Evolutionary conservation across 2,329 filamentous ascomycete species (phyloP).

Genomic region (Ceratocystis huliohia): DNA sequence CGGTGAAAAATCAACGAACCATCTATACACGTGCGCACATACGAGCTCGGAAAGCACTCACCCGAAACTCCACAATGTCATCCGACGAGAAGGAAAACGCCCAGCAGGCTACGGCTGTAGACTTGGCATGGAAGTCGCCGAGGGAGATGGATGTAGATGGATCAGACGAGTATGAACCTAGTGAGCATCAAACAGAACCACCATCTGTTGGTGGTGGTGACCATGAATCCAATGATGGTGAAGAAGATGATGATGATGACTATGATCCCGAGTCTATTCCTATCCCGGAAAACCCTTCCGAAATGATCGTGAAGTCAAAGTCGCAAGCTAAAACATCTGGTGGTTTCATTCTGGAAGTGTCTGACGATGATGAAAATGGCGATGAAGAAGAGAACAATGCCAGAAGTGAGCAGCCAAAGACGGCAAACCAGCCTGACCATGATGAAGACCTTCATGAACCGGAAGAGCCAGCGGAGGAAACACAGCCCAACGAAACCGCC

Average conservation of each 20-base stretch:
- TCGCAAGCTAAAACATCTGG: conserved; percentile 48
- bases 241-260: conserved; percentile 40
- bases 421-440: not conserved
- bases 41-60: not conserved
- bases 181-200: conserved; percentile 19
- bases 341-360: conserved; percentile 48
- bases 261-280: conserved; percentile 47
- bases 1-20: not conserved
- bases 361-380: conserved; percentile 43
- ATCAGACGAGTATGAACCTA: conserved; percentile 21
- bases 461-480: not conserved
- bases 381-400: conserved; percentile 13
- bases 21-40: not conserved
- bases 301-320: conserved; percentile 24
- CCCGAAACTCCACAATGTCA: not conserved
- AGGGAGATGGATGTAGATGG: conserved; percentile 18
- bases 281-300: conserved; percentile 31
- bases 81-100: conserved; percentile 14
- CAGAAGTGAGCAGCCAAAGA: not conserved
- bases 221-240: conserved; percentile 16
- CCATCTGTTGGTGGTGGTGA: conserved; percentile 18
- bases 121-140: conserved; percentile 10
- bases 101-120: conserved; percentile 8
- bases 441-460: conserved; percentile 13
- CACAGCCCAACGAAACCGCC: not conserved